Evolutionary conservation across 164 flowering plant genomes (phyloP), one percentile per base, ranked within the genome.

Genomic region (Aristolochia contorta): DNA sequence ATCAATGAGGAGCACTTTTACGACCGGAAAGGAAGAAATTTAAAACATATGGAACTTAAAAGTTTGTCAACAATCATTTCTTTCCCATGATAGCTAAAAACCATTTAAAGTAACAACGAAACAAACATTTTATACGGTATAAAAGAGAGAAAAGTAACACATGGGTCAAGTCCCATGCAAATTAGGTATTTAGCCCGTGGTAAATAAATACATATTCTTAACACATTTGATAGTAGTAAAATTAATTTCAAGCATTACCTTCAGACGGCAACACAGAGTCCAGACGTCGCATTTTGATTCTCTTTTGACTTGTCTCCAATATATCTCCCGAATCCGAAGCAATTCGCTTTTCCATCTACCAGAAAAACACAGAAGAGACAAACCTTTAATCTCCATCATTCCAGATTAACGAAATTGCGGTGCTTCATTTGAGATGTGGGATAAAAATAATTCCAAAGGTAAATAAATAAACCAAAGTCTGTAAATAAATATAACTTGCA

Each of bases 221-320:
- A 27, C 33, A 12, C 18, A 16, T 54, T 25, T 24, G 14, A 54
- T 2, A 54, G 12, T 25, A 54, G 33, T 30, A 0, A 16, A 15
- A n/a, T 14, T 15, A 32, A 16, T 18, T 4, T 0, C 20, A 58
- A 45, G 18, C 6, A 53, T 50, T 22, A 65, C 65, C 86, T 71
- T 78, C 73, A n/a, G 78, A 67, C 0, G 70, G 66, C 24, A 73
- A 57, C 14, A 74, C 64, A 3, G 79, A 68, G 20, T 71, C 78
- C 77, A 80, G 80, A 81, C 81, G 81, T 60, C 79, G 51, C 76
- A 79, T 73, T 71, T 83, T 86, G 12, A 67, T 65, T 22, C 82
- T 78, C 76, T 81, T 84, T 0, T 66, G 60, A 27, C n/a, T 30
- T 27, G 22, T 24, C 16, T 68, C 80, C 0, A 69, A 45, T 47